Evolutionary conservation across 164 flowering plant species (phyloP).

Genomic region (Houttuynia cordata): DNA sequence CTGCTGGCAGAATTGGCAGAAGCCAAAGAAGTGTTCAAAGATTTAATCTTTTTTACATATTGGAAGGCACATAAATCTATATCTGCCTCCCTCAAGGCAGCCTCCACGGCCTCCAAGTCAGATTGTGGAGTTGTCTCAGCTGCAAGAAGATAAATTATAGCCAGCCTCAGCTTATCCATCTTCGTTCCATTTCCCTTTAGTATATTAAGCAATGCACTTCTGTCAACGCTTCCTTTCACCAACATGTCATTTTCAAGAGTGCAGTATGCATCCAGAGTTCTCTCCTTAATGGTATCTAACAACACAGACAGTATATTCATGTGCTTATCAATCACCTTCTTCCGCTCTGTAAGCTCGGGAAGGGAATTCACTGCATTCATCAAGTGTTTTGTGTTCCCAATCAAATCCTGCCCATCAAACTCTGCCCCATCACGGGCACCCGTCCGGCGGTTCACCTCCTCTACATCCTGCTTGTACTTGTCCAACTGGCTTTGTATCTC

Average conservation of each 20-base stretch:
- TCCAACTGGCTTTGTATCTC: conserved; percentile 88
- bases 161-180: conserved; percentile 78
- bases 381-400: conserved; percentile 92
- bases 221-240: conserved; percentile 70
- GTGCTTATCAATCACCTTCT: conserved; percentile 92
- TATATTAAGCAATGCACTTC: conserved; percentile 54
- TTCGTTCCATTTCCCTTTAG: conserved; percentile 81
- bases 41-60: conserved; percentile 88
- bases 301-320: conserved; percentile 84
- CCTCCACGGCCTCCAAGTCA: conserved; percentile 79
- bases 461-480: conserved; percentile 92
- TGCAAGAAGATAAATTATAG: conserved; percentile 76
- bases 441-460: conserved; percentile 81
- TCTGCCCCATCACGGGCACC: conserved; percentile 71
- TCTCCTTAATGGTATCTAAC: conserved; percentile 85
- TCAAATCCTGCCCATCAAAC: conserved; percentile 83
- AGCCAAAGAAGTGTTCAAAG: conserved; percentile 74
- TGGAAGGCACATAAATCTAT: conserved; percentile 89
- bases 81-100: conserved; percentile 79
- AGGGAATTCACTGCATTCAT: conserved; percentile 96
- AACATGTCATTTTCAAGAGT: conserved; percentile 86
- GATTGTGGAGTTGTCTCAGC: conserved; percentile 54
- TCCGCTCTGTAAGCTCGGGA: conserved; percentile 92
- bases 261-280: conserved; percentile 78
- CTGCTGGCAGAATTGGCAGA: conserved; percentile 83